Base-by-base conservation (phyloP, 495 filamentous ascomycete genomes). In the Stereocaulon alpinum region DNA sequence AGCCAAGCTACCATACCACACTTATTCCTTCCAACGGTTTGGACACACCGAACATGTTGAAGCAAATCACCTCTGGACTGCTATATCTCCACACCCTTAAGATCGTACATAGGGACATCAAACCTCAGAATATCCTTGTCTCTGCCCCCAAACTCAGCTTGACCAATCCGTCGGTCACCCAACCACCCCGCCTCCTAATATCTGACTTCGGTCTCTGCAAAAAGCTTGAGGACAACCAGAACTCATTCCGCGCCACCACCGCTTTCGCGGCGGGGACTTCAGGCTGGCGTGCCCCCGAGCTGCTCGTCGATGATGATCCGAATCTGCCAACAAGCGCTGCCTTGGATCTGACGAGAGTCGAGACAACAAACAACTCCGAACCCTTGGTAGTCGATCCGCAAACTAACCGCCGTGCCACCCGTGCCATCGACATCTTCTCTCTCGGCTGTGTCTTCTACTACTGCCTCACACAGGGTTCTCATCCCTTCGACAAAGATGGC, bases 191-290 rank as follows among this genome's bases (percentile, higher is more conserved):
- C 17, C 76, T 97, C 4, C 82, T 97, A 11, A 95, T 98, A 40
- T 96, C 94, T 1, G 93, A 97, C 72, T 98, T 98, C 70, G 93
- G 93, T 14, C 80, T 98, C 20, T 97, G 93, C 72, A 97, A 97
- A 78, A 96, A 95, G 67, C 74, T 98, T n/a, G 93, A 96, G 58
- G 89, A 87, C 57, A 91, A 94, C 48, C 89, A 91, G 66, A 95
- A 90, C 52, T 97, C 93, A 0, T 91, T 97, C 70, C 86, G 91
- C 20, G 89, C 91, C 9, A 95, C 93, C 4, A 97, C 92, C 2
- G 89, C 89, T 12, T 91, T 95, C 66, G 91, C 91, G 15, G 89
- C 89, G 37, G 93, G 93, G 24, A 98, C 93, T 2, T 87, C 87
- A 37, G 93, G 93, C 30, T 98, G 93, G 93, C 87, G 92, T 43